Percentiles rank a stretch among this genome's conserved stretches.
These are phyloP conservation scores for Solanum lycopersicoides DNA, from an alignment of 257 asterid genomes.

Conservation along the genomic window DNA sequence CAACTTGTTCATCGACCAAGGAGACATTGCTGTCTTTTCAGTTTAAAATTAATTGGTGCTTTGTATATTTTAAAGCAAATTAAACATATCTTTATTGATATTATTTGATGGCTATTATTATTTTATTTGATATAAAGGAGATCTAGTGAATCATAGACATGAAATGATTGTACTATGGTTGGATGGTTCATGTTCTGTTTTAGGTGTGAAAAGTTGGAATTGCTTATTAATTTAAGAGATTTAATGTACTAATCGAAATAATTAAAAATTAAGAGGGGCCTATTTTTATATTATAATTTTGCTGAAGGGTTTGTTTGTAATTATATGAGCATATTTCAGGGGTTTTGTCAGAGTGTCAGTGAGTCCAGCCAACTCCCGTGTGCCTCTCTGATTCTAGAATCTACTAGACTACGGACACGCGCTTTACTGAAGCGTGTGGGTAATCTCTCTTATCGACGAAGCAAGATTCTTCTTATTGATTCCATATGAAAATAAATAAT, in stretches of 20 bases:
- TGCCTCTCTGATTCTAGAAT: conserved; percentile 4
- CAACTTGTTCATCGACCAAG: neutral
- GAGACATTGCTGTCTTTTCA: neutral
- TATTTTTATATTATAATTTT: neutral
- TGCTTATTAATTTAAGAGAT: neutral
- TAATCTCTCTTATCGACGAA: neutral
- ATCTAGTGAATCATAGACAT: neutral
- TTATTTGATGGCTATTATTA: neutral
- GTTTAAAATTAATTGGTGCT: neutral
- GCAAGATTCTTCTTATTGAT: neutral
- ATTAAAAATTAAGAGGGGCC: neutral
- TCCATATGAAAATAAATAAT: neutral
- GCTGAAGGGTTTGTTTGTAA: neutral
- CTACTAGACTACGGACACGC: neutral
- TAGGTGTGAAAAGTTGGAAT: neutral
- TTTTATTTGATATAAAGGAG: neutral
- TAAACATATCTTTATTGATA: neutral
- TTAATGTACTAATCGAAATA: neutral
- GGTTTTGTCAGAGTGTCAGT: neutral
- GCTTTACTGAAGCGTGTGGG: neutral
- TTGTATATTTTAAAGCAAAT: neutral
- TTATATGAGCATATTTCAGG: neutral
- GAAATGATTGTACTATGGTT: neutral
- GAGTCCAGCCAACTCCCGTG: conserved; percentile 6
- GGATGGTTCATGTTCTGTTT: conserved; percentile 1